Evolutionary conservation across 75 land plant genomes (phyloP).

Genomic region (Selaginella tamariscina): DNA sequence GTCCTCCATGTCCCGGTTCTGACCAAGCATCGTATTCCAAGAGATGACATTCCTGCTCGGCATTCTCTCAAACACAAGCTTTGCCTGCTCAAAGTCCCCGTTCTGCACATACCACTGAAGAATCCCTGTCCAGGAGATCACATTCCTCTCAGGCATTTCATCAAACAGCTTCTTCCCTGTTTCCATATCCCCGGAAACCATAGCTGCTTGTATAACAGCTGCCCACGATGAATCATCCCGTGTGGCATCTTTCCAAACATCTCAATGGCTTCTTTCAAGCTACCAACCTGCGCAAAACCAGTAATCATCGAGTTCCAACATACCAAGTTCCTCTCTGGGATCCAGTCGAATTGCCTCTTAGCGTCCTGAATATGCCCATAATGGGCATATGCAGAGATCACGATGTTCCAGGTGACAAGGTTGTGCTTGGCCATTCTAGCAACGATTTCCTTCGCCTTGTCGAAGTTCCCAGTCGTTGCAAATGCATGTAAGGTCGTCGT

Average conservation of each 20-base stretch:
- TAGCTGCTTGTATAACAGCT: background rate
- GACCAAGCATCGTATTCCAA: constrained; percentile 5
- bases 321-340: background rate
- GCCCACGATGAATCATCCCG: background rate
- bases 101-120: background rate
- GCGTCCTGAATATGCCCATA: background rate
- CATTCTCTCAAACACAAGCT: background rate
- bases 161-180: background rate
- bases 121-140: background rate
- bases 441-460: background rate
- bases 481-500: background rate
- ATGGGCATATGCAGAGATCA: constrained; percentile 7
- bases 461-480: background rate
- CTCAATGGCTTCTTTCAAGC: background rate
- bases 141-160: constrained; percentile 1
- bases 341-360: background rate
- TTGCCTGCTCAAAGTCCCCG: background rate
- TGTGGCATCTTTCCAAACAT: constrained; percentile 1
- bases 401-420: background rate
- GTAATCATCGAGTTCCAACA: constrained; percentile 4
- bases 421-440: background rate
- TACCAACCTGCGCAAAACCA: background rate
- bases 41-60: constrained; percentile 2
- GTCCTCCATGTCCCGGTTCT: background rate
- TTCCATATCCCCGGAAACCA: background rate